Base-by-base conservation (phyloP, 2,329 filamentous ascomycete species). In the Pseudocercospora musae region DNA sequence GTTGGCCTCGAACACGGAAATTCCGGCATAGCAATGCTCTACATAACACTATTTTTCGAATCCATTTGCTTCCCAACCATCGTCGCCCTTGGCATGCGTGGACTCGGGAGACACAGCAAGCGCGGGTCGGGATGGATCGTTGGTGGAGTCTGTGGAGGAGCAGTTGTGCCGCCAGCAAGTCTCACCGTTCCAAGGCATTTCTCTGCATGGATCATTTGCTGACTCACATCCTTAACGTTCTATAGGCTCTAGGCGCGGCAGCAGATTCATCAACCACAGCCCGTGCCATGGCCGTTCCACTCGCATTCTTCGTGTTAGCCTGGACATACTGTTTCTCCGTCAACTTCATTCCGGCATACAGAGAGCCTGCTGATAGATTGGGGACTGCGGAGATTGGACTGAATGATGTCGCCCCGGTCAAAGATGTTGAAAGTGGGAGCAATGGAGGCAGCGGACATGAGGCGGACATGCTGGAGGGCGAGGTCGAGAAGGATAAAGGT, bases 51-150 rank as follows among this genome's bases (percentile, higher is more conserved):
- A 67, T 91, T 96, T 75, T 91, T 90, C 71, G 91, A 68, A 94
- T 90, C 88, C 0, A 91, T 92, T 57, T 85, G 91, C 69, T 96
- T 91, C 81, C 92, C 92, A 0, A 87, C 93, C 1, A 87, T 95
- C 63, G 92, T 92, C 68, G 87, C 90, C 3, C 83, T 95, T 11
- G 90, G 89, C 2, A 87, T 96, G 62, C 85, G 91, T 21, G 89
- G 89, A 1, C 81, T 92, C 0, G 90, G 91, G 5, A 84, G 87
- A 18, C 88, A 94, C 77, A 90, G 88, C 37, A 92, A 93, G 80
- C 84, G 89, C 63, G 90, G 90, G 1, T 87, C 86, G 2, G 89
- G 89, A 1, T 89, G 85, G 74, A 87, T 96, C 66, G 83, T 92
- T 1, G 88, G 81, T 4, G 89, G 88, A 67, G 89, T 93, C 0